A percentile compares a stretch with the other conserved stretches of the same genome.
Evolutionary conservation across 2,329 filamentous ascomycete species (phyloP).

Genomic region (Knufia fluminis): DNA sequence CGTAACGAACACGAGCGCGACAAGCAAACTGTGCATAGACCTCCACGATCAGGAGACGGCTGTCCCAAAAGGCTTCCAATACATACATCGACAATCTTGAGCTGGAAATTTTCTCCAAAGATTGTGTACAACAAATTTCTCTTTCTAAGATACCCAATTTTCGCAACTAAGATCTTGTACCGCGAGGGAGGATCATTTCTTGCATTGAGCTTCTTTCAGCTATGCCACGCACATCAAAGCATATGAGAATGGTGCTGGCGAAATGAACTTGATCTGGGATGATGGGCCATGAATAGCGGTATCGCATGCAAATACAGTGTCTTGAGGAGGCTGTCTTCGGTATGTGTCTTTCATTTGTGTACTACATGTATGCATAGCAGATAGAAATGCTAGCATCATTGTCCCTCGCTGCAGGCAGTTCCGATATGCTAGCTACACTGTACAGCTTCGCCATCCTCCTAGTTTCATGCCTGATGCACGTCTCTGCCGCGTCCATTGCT

Average conservation of each 20-base stretch:
- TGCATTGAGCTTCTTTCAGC: not conserved
- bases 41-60: not conserved
- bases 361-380: not conserved
- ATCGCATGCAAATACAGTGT: not conserved
- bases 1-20: constrained; percentile 3
- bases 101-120: constrained; percentile 6
- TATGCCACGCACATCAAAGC: constrained; percentile 1
- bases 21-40: constrained; percentile 5
- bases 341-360: not conserved
- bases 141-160: constrained; percentile 7
- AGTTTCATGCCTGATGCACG: not conserved
- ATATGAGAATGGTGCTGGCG: not conserved
- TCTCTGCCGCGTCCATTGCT: not conserved
- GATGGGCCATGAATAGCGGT: not conserved
- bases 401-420: too few relatives aligned
- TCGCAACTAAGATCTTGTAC: not conserved
- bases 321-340: not conserved
- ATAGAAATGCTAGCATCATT: constrained; percentile 2
- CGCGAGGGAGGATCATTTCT: not conserved
- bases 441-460: too few relatives aligned
- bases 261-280: not conserved
- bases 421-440: too few relatives aligned
- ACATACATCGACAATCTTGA: not conserved
- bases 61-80: not conserved
- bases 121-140: constrained; percentile 3